Base-by-base conservation (phyloP, 495 filamentous ascomycete genomes). In the Hypoxylon cercidicola region DNA sequence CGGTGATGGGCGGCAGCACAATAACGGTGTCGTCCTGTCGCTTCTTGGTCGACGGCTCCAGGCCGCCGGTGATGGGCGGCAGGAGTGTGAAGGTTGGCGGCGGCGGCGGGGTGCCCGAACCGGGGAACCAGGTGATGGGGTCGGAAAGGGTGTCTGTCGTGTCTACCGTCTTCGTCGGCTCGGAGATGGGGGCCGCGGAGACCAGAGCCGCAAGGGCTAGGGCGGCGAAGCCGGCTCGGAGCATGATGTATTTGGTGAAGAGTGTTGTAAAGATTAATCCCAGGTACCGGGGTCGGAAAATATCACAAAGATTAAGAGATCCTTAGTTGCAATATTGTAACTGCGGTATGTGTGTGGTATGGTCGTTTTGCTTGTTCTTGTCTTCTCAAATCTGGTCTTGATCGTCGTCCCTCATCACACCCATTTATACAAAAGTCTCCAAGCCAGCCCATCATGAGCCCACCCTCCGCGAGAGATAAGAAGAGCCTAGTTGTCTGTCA, bases 11-110 rank as follows among this genome's bases (percentile, higher is more conserved):
- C 4, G 45, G 43, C 4, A 48, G 45, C n/a, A 58, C 46, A 6
- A 46, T n/a, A 11, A 41, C 39, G 13, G 39, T 52, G 12, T 37
- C 37, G 23, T 62, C 62, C 47, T 74, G 69, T 10, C 75, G 65
- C 64, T 71, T 75, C 60, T 67, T 64, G 67, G 75, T 72, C 2
- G 62, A 56, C 9, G 74, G 74, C 13, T 73, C 60, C 25, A 78
- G 37, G 4, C 48, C 59, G 43, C 72, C 72, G 16, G 68, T 66
- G 51, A 73, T 61, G 25, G 65, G 64, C 1, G 65, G 68, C 9
- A 73, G 51, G 21, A 71, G 28, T n/a, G 67, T 71, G 55, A 66
- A 68, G 32, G 59, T 67, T n/a, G n/a, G n/a, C 1, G 71, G 69
- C 52, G 66, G 66, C 20, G 60, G 60, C n/a, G 46, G 48, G 23